Conservation (phyloP, 2,329 filamentous ascomycete genomes). For the Trichoderma sp. region DNA sequence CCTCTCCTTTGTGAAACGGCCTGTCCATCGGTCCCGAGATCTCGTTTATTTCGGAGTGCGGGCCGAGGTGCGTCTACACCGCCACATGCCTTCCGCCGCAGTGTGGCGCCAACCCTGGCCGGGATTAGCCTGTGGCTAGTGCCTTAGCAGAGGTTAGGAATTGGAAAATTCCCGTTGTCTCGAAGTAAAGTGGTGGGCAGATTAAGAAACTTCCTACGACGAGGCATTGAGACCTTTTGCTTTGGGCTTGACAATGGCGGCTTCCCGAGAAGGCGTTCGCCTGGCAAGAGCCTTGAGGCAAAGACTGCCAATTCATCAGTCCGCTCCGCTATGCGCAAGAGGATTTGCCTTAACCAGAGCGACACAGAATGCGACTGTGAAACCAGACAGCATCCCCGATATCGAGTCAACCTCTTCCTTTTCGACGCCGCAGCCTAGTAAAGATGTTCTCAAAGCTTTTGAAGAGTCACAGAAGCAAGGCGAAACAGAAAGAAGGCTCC, state of each 20-base stretch:
- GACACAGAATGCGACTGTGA: slow-evolving; percentile 34
- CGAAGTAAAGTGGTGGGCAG: slow-evolving; percentile 23
- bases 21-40: not conserved
- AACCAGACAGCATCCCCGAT: slow-evolving; percentile 44
- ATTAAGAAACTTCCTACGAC: not conserved
- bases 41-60: not conserved
- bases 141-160: not conserved
- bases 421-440: slow-evolving; percentile 44
- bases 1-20: not conserved
- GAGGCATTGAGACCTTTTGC: slow-evolving; percentile 2
- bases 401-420: slow-evolving; percentile 56
- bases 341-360: slow-evolving; percentile 53
- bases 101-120: slow-evolving; percentile 13
- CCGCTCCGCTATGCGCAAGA: slow-evolving; percentile 34
- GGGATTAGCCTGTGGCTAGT: slow-evolving; percentile 21
- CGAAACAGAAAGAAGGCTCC: slow-evolving; percentile 44
- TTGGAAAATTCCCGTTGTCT: slow-evolving; percentile 39
- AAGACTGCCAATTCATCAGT: slow-evolving; percentile 34
- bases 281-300: slow-evolving; percentile 37
- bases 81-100: not conserved
- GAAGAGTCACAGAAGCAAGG: slow-evolving; percentile 41
- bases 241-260: slow-evolving; percentile 41
- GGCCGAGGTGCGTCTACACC: not conserved
- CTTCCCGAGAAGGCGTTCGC: slow-evolving; percentile 45
- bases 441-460: slow-evolving; percentile 44